Evolutionary conservation across 257 asterid species (phyloP), one percentile per base, ranked within the genome.

Genomic region (Plantago major): DNA sequence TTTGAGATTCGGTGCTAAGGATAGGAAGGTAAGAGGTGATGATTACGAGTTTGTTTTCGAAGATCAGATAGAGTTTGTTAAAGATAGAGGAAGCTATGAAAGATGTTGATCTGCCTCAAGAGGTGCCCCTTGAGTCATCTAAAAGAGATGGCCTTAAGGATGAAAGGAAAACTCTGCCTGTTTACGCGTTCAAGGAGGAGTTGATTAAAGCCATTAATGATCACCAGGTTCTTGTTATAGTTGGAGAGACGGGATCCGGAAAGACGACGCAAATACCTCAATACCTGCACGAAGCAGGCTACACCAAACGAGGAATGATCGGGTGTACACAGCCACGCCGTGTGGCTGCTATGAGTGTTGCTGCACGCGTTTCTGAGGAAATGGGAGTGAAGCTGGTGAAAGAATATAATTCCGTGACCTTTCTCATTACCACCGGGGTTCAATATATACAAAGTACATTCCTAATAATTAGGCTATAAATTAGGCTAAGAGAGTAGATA

Each of bases 331-430:
- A 91, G 77, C 95, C 98, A 40, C 90, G 95, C 13, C 82, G 96
- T 64, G 98, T 88, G 60, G 97, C 99, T 58, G 98, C 98, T 18
- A 92, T 92, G 98, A 92, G 96, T 77, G 99, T 89, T 49, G 87
- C 96, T 72, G 95, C 97, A 67, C 84, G 93, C 46, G 97, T 91
- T 72, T 82, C 98, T 65, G 90, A 88, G 78, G 98, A 91, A 78
- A 75, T 89, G 95, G 98, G 98, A 42, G 95, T 92, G 60, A 92
- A 88, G 76, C 26, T 22, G 26, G n/a, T n/a, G n/a, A n/a, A n/a
- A n/a, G n/a, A n/a, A n/a, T n/a, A n/a, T n/a, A n/a, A n/a, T n/a
- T n/a, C n/a, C n/a, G n/a, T n/a, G n/a, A n/a, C n/a, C n/a, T n/a
- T n/a, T n/a, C n/a, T n/a, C n/a, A n/a, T n/a, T n/a, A n/a, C n/a